Evolutionary conservation across 306 rosid genomes (phyloP).

Genomic region (Astragalus glycyphyllos): DNA sequence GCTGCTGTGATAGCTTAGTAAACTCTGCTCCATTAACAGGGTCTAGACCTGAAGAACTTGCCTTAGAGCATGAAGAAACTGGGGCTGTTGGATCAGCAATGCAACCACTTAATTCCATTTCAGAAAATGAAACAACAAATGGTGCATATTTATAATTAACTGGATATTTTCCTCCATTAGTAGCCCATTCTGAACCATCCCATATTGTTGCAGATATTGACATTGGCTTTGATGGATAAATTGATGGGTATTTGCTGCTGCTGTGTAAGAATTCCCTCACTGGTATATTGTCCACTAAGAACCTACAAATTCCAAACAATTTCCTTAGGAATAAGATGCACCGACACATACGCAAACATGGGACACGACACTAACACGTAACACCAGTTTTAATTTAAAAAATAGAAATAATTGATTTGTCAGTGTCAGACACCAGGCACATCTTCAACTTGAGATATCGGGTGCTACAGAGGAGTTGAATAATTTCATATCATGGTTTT

Average conservation of each 20-base stretch:
- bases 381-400: no score
- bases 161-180: constrained; percentile 89
- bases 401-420: no score
- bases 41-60: constrained; percentile 58
- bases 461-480: no score
- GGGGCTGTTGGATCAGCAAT: constrained; percentile 49
- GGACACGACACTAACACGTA: no score
- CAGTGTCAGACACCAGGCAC: no score
- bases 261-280: constrained; percentile 73
- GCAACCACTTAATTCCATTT: constrained; percentile 72
- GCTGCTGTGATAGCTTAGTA: constrained; percentile 68
- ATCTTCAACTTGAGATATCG: no score
- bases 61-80: constrained; percentile 58
- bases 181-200: constrained; percentile 98
- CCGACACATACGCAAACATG: no score
- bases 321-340: not conserved
- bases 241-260: constrained; percentile 46
- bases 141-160: constrained; percentile 89
- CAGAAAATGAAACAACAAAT: constrained; percentile 68
- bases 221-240: constrained; percentile 89
- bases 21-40: constrained; percentile 81
- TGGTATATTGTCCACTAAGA: constrained; percentile 87
- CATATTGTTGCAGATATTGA: constrained; percentile 87
- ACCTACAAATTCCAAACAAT: constrained; percentile 49
- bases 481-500: not conserved